Conservation (phyloP, 2,329 filamentous ascomycete species). For the Xylaria sp. region DNA sequence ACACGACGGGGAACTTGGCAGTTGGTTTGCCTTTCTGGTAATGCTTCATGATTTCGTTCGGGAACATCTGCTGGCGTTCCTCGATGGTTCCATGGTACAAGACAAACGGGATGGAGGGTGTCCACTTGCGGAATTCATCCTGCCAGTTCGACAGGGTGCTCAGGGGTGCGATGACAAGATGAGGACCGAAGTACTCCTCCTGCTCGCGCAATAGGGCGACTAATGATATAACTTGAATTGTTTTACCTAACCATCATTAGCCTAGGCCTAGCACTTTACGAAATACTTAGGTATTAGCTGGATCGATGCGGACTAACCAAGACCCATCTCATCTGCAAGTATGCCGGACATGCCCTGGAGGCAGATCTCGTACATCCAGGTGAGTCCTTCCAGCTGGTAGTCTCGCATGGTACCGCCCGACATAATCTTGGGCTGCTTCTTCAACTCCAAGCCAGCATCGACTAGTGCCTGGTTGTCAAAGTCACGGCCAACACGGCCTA, state of each 20-base stretch:
- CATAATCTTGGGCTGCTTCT: slow-evolving; percentile 78
- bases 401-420: slow-evolving; percentile 85
- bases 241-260: slow-evolving; percentile 59
- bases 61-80: slow-evolving; percentile 71
- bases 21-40: slow-evolving; percentile 56
- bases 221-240: slow-evolving; percentile 82
- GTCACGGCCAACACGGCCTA: slow-evolving; percentile 56
- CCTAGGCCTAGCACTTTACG: not conserved
- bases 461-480: slow-evolving; percentile 56
- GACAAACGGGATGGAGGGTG: slow-evolving; percentile 78
- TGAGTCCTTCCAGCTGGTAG: slow-evolving; percentile 89
- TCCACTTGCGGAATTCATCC: slow-evolving; percentile 87
- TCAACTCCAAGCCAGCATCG: slow-evolving; percentile 68
- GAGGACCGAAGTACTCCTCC: slow-evolving; percentile 76
- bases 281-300: not conserved
- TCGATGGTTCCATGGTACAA: slow-evolving; percentile 84
- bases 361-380: slow-evolving; percentile 85
- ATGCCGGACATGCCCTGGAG: slow-evolving; percentile 85
- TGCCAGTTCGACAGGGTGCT: slow-evolving; percentile 96
- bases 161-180: slow-evolving; percentile 82
- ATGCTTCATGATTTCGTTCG: slow-evolving; percentile 63
- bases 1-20: slow-evolving; percentile 78
- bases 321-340: slow-evolving; percentile 87
- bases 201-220: slow-evolving; percentile 84
- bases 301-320: slow-evolving; percentile 44